Evolutionary conservation across 2,329 filamentous ascomycete species (phyloP).

Genomic region (Ophiostoma tasmaniense): DNA sequence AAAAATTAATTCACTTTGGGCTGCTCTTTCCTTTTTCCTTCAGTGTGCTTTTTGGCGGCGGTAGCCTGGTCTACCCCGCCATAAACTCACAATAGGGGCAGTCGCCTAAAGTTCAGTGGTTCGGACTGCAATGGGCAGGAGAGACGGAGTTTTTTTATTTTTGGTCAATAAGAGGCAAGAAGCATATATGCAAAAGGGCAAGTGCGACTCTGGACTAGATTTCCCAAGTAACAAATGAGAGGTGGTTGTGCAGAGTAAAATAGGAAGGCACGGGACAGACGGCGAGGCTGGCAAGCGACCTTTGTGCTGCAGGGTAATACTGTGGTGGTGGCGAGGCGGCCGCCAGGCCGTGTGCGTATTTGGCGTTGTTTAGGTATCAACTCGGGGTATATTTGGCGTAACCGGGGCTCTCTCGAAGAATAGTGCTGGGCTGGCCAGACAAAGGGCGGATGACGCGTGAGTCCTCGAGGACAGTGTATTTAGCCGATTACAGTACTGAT

Average conservation of each 20-base stretch:
- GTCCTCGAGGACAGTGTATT: background rate
- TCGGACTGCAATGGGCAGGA: background rate
- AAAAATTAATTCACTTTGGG: background rate
- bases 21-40: background rate
- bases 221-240: background rate
- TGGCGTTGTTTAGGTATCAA: background rate
- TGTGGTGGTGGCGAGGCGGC: background rate
- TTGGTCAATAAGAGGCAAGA: background rate
- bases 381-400: background rate
- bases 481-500: background rate
- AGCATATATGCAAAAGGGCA: background rate
- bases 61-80: background rate
- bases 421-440: background rate
- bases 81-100: background rate
- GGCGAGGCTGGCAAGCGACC: background rate
- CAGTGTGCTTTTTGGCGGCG: background rate
- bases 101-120: background rate
- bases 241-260: background rate
- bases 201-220: background rate
- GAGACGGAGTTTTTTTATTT: background rate
- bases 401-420: background rate
- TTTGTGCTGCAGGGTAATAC: background rate
- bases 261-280: background rate
- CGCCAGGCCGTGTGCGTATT: background rate
- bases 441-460: background rate